Percentiles rank a stretch among this genome's conserved stretches.
phyloP scores from a whole-genome alignment of 192 early-diverging fungal genomes.

The Spinellus fusiger region DNA sequence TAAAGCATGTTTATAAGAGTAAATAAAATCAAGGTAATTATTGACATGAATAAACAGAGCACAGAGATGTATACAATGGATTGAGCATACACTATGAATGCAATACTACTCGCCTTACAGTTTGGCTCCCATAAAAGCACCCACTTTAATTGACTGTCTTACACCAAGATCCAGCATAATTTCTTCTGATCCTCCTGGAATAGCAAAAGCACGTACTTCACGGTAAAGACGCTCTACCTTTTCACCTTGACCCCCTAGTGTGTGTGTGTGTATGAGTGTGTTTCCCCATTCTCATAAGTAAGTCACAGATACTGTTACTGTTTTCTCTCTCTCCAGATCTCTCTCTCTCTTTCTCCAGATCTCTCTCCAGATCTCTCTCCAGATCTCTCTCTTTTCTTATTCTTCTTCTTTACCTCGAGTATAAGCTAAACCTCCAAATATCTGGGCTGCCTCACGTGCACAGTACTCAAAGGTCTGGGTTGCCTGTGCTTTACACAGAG shows the following conservation, averaged over 20 bases:
- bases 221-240: conserved; percentile 81
- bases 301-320: background rate
- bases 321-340: background rate
- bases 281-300: background rate
- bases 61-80: too few relatives aligned
- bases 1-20: too few relatives aligned
- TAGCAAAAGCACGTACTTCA: conserved; percentile 79
- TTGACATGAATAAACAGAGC: too few relatives aligned
- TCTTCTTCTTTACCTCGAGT: conserved; percentile 41
- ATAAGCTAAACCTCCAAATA: conserved; percentile 82
- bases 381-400: background rate
- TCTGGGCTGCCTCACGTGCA: conserved; percentile 86
- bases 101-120: too few relatives aligned
- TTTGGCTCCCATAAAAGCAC: conserved; percentile 63
- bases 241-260: conserved; percentile 53
- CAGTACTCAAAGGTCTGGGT: conserved; percentile 87
- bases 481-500: conserved; percentile 76
- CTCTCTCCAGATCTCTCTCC: too few relatives aligned
- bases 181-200: conserved; percentile 76
- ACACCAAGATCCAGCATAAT: conserved; percentile 88
- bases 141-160: conserved; percentile 73
- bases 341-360: background rate
- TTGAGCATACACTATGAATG: too few relatives aligned
- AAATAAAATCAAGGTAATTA: too few relatives aligned
- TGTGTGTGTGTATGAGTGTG: background rate